Evolutionary conservation across 352 stramenopile species (phyloP), one percentile per base, ranked within the genome.

Genomic region (Globisporangium canariense): DNA sequence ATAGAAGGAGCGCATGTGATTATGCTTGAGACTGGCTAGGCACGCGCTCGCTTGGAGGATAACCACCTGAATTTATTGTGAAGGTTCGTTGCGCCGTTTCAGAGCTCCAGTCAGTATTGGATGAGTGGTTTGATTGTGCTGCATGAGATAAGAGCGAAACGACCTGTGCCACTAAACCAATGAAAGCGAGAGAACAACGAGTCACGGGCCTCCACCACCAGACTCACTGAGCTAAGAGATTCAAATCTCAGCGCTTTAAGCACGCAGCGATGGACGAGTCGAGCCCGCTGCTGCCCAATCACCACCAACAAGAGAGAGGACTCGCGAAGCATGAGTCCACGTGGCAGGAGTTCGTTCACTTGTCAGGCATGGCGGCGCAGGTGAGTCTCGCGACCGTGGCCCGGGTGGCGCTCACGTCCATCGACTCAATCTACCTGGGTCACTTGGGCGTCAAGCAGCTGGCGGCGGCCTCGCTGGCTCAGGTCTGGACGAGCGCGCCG

Each of bases 391-490:
- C 76, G 32, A 89, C 78, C 11, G 60, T 92, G 46, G 81, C 81
- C 2, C 72, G 81, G n/a, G 77, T 86, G 64, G 72, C 74, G 28
- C 76, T 91, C 51, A 79, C 77, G 6, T 79, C 86, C 18, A 91
- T 93, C 53, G 82, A 94, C 70, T 77, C 80, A 16, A 70, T 89
- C 16, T 94, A 93, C 63, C 66, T 94, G 9, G 88, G 88, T 3
- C 84, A 94, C 61, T 64, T 94, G n/a, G 88, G 88, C 13, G 70
- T 88, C 16, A 74, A 85, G 38, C 71, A 90, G 54, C 73, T 94
- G 11, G 86, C 86, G 18, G 86, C 74, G 1, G 80, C 78, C 1
- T 91, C 88, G 11, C 70, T 94, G n/a, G 74, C 79, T 5, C 76
- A 86, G 47, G 69, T 92, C 5, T 92, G 83, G 83, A 90, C 79